Evolutionary conservation across 352 stramenopile genomes (phyloP).

Genomic region (Globisporangium rhizosaccharum): DNA sequence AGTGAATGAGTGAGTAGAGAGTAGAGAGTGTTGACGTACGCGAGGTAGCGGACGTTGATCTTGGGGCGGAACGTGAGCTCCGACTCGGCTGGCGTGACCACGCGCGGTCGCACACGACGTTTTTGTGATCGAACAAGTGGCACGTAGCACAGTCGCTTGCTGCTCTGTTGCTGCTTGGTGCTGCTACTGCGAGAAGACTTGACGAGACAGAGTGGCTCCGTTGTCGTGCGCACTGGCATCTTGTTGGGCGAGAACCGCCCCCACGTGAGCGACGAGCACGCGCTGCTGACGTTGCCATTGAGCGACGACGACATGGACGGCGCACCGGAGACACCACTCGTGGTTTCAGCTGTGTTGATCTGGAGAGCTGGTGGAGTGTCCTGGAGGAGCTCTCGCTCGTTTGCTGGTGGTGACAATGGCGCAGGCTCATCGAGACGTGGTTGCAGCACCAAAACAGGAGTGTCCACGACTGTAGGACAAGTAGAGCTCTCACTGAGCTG

Average conservation of each 20-base stretch:
- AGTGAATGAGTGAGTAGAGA: neutral
- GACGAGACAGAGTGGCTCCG: conserved; percentile 5
- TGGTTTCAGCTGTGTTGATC: neutral
- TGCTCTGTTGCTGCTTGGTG: neutral
- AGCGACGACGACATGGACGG: conserved; percentile 1
- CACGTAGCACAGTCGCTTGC: conserved; percentile 7
- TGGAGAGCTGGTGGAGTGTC: neutral
- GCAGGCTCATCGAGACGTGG: too few species aligned
- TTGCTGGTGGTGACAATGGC: neutral
- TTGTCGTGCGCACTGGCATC: conserved; percentile 28
- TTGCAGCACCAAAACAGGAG: neutral
- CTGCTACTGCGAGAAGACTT: neutral
- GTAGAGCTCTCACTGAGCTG: neutral
- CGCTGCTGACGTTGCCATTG: conserved; percentile 2
- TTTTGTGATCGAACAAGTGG: conserved; percentile 13
- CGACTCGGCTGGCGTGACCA: conserved; percentile 20
- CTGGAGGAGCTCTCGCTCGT: neutral
- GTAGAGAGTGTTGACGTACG: neutral
- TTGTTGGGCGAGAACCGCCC: conserved; percentile 45
- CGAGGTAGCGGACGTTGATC: conserved; percentile 35
- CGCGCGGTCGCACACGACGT: conserved; percentile 12
- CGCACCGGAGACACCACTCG: neutral
- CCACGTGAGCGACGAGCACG: conserved; percentile 21
- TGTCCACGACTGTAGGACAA: too few species aligned
- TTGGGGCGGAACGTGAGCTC: conserved; percentile 49